Conservation (phyloP, 2,329 filamentous ascomycete species). For the Colletotrichum chrysophilum region DNA sequence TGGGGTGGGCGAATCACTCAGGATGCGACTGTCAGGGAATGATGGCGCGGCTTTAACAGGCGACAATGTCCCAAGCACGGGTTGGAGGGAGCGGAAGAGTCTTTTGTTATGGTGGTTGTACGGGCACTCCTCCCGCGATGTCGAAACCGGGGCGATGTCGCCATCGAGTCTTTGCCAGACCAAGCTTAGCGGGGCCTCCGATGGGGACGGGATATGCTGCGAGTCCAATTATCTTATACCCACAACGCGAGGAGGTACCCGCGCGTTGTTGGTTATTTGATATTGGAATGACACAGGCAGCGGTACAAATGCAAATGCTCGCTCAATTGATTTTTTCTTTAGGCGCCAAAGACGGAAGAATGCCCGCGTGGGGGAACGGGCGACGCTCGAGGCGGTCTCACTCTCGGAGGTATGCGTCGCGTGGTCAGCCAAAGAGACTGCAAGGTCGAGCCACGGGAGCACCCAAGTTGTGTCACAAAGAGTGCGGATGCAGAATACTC, state of each 20-base stretch:
- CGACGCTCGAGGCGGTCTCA: neutral
- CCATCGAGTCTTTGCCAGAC: conserved; percentile 27
- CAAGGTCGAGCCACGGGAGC: neutral
- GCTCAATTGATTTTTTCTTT: neutral
- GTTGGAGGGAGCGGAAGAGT: neutral
- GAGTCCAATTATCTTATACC: conserved; percentile 10
- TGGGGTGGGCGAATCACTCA: conserved; percentile 1
- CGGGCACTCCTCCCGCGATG: conserved; percentile 12
- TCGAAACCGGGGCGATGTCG: conserved; percentile 29
- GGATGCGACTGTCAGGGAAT: neutral
- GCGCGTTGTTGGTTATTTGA: neutral
- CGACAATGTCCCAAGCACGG: neutral
- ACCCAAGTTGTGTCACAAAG: neutral
- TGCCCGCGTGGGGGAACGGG: neutral
- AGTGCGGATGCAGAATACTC: neutral
- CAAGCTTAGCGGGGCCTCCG: conserved; percentile 20
- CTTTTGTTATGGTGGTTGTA: conserved; percentile 3
- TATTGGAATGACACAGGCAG: neutral
- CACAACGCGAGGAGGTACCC: neutral
- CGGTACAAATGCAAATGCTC: neutral
- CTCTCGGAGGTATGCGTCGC: neutral
- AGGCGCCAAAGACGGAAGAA: neutral
- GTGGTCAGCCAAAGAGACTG: neutral
- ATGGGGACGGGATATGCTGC: conserved; percentile 6
- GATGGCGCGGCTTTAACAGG: neutral